A percentile compares a stretch with the other conserved stretches of the same genome.
phyloP scores from a whole-genome alignment of 306 rosid genomes.

The Corylus heterophylla region DNA sequence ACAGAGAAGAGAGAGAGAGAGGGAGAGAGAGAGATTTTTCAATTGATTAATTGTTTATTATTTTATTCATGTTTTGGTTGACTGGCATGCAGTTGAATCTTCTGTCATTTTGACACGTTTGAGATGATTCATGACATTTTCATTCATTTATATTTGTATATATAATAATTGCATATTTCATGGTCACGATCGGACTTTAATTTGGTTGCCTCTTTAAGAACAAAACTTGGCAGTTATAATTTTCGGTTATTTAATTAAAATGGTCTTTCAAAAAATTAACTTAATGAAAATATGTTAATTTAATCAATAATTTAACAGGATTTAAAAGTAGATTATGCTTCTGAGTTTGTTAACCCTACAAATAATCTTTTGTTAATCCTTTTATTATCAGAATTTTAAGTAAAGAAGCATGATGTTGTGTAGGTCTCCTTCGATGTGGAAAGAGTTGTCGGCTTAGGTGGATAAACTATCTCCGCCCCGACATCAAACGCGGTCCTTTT shows the following conservation, averaged over 20 bases:
- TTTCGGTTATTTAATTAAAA: too few species aligned
- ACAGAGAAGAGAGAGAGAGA: background rate
- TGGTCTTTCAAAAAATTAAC: too few species aligned
- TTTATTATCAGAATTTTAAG: background rate
- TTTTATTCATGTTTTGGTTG: background rate
- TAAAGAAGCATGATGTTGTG: background rate
- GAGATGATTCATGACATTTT: background rate
- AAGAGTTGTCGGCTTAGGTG: conserved; percentile 62
- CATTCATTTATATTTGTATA: background rate
- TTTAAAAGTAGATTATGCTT: background rate
- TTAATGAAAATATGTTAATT: too few species aligned
- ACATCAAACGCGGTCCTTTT: conserved; percentile 60
- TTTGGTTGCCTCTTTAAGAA: background rate
- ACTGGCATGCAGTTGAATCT: background rate
- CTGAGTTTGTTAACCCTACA: background rate
- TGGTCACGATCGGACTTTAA: background rate
- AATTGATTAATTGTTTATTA: background rate
- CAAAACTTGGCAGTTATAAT: background rate
- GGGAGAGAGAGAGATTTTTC: background rate
- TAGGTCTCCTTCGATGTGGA: conserved; percentile 59
- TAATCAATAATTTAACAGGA: too few species aligned
- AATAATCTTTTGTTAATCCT: background rate
- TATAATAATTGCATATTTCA: background rate
- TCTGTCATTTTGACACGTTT: conserved; percentile 3
- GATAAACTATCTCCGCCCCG: conserved; percentile 67